These are phyloP conservation scores for Geranium incanum DNA, from an alignment of 441 rosid genomes.

Conservation along the genomic window DNA sequence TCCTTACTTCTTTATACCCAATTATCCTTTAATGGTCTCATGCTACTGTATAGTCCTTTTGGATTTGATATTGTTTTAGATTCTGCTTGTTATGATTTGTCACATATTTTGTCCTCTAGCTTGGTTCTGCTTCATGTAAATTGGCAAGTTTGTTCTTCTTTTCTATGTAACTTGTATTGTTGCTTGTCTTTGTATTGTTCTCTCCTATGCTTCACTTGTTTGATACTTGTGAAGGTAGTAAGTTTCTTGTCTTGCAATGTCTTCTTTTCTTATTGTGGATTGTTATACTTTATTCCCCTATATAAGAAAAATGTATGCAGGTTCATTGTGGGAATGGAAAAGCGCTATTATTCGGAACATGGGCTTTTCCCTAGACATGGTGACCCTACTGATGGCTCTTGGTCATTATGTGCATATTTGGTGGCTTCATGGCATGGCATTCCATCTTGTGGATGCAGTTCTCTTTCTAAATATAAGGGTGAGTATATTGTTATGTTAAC, in stretches of 20 bases:
- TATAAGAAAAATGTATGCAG: constrained; percentile 28
- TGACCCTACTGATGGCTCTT: constrained; percentile 75
- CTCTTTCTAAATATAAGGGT: constrained; percentile 89
- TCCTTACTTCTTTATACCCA: neutral
- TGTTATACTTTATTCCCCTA: neutral
- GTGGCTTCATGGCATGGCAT: constrained; percentile 96
- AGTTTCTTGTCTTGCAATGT: neutral
- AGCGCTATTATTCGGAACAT: constrained; percentile 60
- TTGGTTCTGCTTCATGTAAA: constrained; percentile 75
- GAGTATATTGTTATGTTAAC: constrained; percentile 29
- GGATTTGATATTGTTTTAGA: neutral
- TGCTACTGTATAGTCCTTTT: neutral
- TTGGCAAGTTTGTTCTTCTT: constrained; percentile 1
- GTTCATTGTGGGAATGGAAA: constrained; percentile 92
- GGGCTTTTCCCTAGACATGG: constrained; percentile 93
- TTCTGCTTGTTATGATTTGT: too few species aligned
- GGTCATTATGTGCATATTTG: constrained; percentile 86
- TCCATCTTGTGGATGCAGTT: constrained; percentile 87
- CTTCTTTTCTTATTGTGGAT: neutral
- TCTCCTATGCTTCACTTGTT: neutral
- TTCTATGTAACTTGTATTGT: neutral
- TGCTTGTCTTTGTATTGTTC: neutral
- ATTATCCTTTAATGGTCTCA: neutral
- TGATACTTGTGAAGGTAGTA: neutral
- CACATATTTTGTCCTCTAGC: too few species aligned